Evolutionary conservation across 208 protist species (phyloP), one percentile per base, ranked within the genome.

Genomic region (Leishmania amazonensis): DNA sequence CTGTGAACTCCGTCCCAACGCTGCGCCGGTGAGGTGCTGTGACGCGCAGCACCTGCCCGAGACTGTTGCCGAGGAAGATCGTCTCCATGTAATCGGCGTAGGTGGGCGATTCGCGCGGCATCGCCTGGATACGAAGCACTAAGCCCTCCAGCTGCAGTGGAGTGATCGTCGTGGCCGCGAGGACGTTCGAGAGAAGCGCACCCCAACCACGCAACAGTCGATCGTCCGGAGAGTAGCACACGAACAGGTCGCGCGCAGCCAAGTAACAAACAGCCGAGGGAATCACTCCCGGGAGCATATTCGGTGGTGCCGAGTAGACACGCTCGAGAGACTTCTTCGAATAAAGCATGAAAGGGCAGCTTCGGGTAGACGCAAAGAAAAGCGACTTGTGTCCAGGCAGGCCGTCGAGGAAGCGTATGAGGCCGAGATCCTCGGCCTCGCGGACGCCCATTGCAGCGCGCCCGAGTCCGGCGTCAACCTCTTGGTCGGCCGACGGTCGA

Each of bases 251-350:
- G 19, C 84, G 77, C 1, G 58, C 42, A 31, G 90, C 84, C 9
- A 96, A 76, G 70, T 96, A 96, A 40, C 87, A 75, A 13, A 96
- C 83, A 0, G 89, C 31, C 28, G 78, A 83, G 0, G 93, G 93
- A 5, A 53, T 38, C 15, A 76, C 79, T 19, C 84, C 84, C 11
- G 64, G 88, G 5, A 95, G 76, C 65, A 95, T 87, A 1, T 80
- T 72, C 17, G 78, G 77, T 38, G 81, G 75, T 45, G 94, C 85
- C 35, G 84, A 73, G 76, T 88, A 88, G 47, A 91, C 79, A 7
- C 90, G 87, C 75, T 87, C 78, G 24, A 95, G 81, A 1, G 88
- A 85, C 8, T 80, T 75, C 51, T 93, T 96, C 58, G 79, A 85
- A 75, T 92, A 89, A 8, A 96, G 80, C 13, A 84, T 77, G 24